Base-by-base conservation (phyloP, 208 protist genomes). In the Leishmania tarentolae region DNA sequence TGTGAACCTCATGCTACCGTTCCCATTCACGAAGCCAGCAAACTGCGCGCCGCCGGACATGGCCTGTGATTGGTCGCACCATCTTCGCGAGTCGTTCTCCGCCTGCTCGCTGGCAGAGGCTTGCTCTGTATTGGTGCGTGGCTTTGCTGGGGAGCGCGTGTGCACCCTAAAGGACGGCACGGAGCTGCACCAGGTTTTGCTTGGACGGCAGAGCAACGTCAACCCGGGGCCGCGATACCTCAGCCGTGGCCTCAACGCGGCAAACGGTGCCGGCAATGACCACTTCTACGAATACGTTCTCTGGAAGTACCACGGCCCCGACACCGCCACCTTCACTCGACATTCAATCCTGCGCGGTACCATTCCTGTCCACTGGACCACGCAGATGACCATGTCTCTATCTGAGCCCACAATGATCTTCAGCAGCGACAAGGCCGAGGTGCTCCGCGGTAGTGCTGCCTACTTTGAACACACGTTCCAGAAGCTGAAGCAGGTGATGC, bases 251-350 rank as follows among this genome's bases (percentile, higher is more conserved):
- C 89, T 97, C 1, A 97, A 97, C 81, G 86, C 76, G 3, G 84
- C 76, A 37, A 90, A 92, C 75, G 94, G 89, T 1, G 91, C 86
- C n/a, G 94, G 94, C 72, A 97, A 97, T 76, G 94, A 97, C 46
- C 92, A 97, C 81, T 83, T 89, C 76, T 97, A 97, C 82, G 94
- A 97, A 79, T 95, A 93, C 79, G 79, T 96, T 65, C 75, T 97
- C 79, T 97, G 94, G 93, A 91, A 86, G 53, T 44, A 89, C 44
- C 78, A 86, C 63, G 81, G 76, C 66, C 53, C 79, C 56, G 81
- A 87, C 63, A 85, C 88, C 17, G 79, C 94, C 57, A 87, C 81
- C 44, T 97, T 91, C 81, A 86, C 91, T 31, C 86, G 91, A 31
- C 91, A 95, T 82, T 85, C 87, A 57, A 89, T 97, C 78, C 85